Evolutionary conservation across 192 early-diverging fungal species (phyloP), one percentile per base, ranked within the genome.

Genomic region (Podila epicladia): DNA sequence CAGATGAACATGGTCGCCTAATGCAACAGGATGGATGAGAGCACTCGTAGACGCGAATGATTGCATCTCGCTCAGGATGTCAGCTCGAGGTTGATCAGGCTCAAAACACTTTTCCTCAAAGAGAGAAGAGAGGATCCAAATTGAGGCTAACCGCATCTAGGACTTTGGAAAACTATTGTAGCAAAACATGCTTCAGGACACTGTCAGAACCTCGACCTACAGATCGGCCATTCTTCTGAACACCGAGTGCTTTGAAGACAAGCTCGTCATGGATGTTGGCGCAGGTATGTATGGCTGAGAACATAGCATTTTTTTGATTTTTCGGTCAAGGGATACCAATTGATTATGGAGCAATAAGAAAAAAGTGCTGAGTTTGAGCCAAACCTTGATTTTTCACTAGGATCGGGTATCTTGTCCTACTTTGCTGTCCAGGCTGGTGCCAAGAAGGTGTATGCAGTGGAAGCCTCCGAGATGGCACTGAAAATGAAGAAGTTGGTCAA

Each of bases 171-270:
- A 37, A 2, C 9, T 20, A 55, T 31, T 31, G n/a, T 87, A 97
- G 93, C 96, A 97, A 91, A 98, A 98, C 83, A 98, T 99, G 97
- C 91, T 99, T 17, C 93, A 97, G 86, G 98, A 99, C 80, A 90
- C 87, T 29, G 93, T 99, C 22, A 87, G 98, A 35, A 99, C 98
- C n/a, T 94, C 95, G 9, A 89, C 95, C 28, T 99, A 98, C 83
- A 93, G 96, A 69, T 92, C 92, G 24, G 97, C 98, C 5, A 99
- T 99, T 62, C 71, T 95, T 8, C 80, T 91, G 45, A 98, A 98
- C 82, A 83, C 90, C 5, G 71, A 85, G 35, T 86, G 94, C 64
- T 97, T 99, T 69, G 75, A 89, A 64, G 89, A 93, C 62, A 93
- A 95, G 72, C 71, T 92, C 3, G 94, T 97, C 31, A 93, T 97